Conservation (phyloP, 2,329 filamentous ascomycete species). For the Sporothrix pallida region DNA sequence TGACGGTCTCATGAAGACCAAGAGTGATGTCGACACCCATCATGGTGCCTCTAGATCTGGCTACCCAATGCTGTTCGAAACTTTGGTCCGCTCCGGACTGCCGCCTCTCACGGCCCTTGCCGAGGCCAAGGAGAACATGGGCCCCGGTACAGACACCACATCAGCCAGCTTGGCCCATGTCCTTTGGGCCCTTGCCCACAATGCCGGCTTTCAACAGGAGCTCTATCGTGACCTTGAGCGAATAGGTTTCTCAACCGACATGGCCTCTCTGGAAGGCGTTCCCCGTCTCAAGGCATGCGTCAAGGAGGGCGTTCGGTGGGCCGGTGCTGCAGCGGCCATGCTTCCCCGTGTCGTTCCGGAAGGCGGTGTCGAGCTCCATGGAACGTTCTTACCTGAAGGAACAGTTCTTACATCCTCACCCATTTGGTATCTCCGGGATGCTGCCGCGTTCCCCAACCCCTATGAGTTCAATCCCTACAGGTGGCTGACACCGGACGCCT, state of each 20-base stretch:
- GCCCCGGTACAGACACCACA: constrained; percentile 34
- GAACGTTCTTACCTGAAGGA: constrained; percentile 28
- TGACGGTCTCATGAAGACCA: too few species aligned
- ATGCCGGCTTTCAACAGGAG: constrained; percentile 28
- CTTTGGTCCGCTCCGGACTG: constrained; percentile 27
- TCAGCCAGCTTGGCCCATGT: constrained; percentile 33
- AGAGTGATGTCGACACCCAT: too few species aligned
- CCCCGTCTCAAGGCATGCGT: constrained; percentile 32
- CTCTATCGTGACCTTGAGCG: constrained; percentile 24
- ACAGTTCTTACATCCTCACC: constrained; percentile 34
- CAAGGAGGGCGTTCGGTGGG: constrained; percentile 35
- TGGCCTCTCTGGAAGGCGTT: constrained; percentile 32
- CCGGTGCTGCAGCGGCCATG: constrained; percentile 34
- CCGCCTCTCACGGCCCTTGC: constrained; percentile 28
- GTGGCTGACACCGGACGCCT: constrained; percentile 30
- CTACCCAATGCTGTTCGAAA: constrained; percentile 19
- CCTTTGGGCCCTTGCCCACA: constrained; percentile 34
- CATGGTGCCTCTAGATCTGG: not conserved
- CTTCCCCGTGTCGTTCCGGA: constrained; percentile 33
- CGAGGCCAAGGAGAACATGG: constrained; percentile 36
- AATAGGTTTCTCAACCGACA: constrained; percentile 32
- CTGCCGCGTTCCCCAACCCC: constrained; percentile 30
- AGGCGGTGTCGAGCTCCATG: constrained; percentile 31
- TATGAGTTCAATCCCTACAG: constrained; percentile 30
- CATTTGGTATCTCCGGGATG: constrained; percentile 33